Evolutionary conservation across 2,329 filamentous ascomycete species (phyloP).

Genomic region (Phialocephala subalpina): DNA sequence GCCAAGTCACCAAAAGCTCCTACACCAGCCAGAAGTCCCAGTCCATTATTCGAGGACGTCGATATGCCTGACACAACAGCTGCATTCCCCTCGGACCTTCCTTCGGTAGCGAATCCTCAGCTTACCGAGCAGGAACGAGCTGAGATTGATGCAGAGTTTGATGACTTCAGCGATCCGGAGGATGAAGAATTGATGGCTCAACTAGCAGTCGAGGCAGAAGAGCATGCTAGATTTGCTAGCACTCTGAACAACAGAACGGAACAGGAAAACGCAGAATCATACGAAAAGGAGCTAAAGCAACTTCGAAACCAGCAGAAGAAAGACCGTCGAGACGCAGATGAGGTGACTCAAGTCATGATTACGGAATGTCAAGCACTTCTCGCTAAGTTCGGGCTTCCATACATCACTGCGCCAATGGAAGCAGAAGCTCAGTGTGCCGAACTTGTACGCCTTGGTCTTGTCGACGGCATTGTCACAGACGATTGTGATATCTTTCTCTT

Average conservation of each 20-base stretch:
- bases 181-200: conserved; percentile 89
- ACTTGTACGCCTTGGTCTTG: conserved; percentile 83
- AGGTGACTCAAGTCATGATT: conserved; percentile 96
- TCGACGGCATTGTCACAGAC: conserved; percentile 97
- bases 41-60: conserved; percentile 38
- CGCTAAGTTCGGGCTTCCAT: conserved; percentile 90
- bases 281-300: conserved; percentile 86
- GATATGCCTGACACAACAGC: conserved; percentile 27
- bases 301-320: conserved; percentile 95
- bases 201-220: conserved; percentile 89
- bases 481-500: conserved; percentile 98
- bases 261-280: conserved; percentile 76
- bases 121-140: conserved; percentile 33
- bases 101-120: not conserved
- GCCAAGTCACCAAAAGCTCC: not conserved
- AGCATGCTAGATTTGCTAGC: conserved; percentile 91
- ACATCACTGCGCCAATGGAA: conserved; percentile 98
- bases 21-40: conserved; percentile 24
- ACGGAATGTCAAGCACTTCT: conserved; percentile 93
- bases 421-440: conserved; percentile 97
- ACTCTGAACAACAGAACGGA: conserved; percentile 81
- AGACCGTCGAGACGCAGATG: conserved; percentile 93
- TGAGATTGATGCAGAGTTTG: conserved; percentile 53
- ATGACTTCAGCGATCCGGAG: conserved; percentile 84
- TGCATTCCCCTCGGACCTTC: conserved; percentile 12